Evolutionary conservation across 1,139 yeast genomes (phyloP), one percentile per base, ranked within the genome.

Genomic region (Nakaseomyces bracarensis): DNA sequence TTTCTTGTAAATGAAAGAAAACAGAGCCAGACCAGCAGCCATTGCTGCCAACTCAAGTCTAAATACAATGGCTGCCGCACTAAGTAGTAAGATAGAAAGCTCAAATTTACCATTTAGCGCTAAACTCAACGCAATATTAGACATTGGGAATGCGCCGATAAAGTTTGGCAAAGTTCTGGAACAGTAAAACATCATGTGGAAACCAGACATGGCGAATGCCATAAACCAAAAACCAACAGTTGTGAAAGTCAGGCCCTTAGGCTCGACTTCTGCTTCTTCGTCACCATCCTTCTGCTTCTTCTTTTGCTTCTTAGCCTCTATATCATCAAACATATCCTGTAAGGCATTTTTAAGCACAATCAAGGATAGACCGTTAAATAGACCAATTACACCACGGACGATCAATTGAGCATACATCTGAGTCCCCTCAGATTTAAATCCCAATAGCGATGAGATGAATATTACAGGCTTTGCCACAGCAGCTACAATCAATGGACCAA

Each of bases 121-220:
- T 52, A 68, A 69, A 10, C 77, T 66, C 35, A 82, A 51, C 0
- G 83, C 80, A 42, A 65, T 55, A 44, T 75, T 75, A 2, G 82
- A 80, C 30, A 85, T 56, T 1, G 97, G 96, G 42, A 89, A 67
- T 0, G 86, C 94, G 33, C 60, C 39, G 31, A 89, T 64, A 61
- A 86, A 83, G 61, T 89, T 89, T 9, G 97, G 96, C 46, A 91
- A 68, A 0, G 95, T 78, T 49, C 97, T 70, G 2, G 95, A 73
- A 5, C 83, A 68, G 58, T 89, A 89, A 64, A 69, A 89, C 44
- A 82, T 64, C 27, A 85, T 49, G 58, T 91, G 97, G 66, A 89
- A 91, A 57, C 87, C 94, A 4, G 82, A 64, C 43, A 74, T 60
- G 33, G 72, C 67, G 44, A 86, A 67, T 2, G 80, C 47, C 40